These are phyloP conservation scores for Schwanniomyces etchellsii DNA, from an alignment of 1,139 yeast species.

Conservation along the genomic window DNA sequence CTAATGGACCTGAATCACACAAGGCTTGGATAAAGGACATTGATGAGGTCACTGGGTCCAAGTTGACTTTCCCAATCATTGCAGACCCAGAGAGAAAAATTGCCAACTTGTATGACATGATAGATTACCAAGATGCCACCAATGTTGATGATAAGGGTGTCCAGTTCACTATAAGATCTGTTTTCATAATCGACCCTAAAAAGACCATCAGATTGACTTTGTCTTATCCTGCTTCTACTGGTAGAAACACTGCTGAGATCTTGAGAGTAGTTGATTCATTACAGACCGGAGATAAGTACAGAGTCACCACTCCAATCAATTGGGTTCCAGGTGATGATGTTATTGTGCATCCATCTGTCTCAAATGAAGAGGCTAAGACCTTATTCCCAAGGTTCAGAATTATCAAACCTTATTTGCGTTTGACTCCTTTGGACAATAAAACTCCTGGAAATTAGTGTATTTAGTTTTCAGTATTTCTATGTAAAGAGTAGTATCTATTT, in stretches of 20 bases:
- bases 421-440: constrained; percentile 25
- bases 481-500: too few relatives aligned
- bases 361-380: constrained; percentile 66
- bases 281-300: constrained; percentile 67
- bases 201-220: constrained; percentile 69
- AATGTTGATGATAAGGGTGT: constrained; percentile 68
- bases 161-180: constrained; percentile 77
- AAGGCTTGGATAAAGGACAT: constrained; percentile 79
- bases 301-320: constrained; percentile 78
- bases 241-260: constrained; percentile 85
- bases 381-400: constrained; percentile 72
- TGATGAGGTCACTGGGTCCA: constrained; percentile 66
- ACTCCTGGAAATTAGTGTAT: not conserved
- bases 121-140: constrained; percentile 78
- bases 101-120: constrained; percentile 70
- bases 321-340: constrained; percentile 88
- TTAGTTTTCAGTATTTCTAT: constrained; percentile 3
- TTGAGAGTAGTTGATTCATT: constrained; percentile 76
- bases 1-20: constrained; percentile 67
- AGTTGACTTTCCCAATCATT: constrained; percentile 69
- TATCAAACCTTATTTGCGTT: constrained; percentile 69
- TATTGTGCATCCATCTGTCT: constrained; percentile 69
- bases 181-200: constrained; percentile 74
- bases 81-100: constrained; percentile 72
- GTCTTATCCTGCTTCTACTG: constrained; percentile 81